Base-by-base conservation (phyloP, 805 yeast genomes). In the Teunomyces barrocoloradensis region DNA sequence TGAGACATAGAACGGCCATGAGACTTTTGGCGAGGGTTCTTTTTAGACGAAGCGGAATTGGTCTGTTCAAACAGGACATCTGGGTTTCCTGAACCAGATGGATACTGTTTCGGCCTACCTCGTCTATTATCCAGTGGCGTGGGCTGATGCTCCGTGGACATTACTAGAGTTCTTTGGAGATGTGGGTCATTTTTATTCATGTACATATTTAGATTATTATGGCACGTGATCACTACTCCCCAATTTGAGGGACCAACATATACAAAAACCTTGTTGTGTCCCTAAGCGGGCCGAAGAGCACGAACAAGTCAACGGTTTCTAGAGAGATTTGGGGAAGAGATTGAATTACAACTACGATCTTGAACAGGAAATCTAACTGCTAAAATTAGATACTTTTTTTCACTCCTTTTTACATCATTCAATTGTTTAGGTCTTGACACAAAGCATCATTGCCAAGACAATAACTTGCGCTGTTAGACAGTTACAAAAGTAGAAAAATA, bases 1-100 rank as follows among this genome's bases (percentile, higher is more conserved):
- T 42, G 10, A n/a, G 44, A 32, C 44, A 40, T 40, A 6, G 32
- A 29, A 21, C 40, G 40, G 17, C 40, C 40, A 23, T 40, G 43
- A 13, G 21, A 13, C 43, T 40, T 40, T 23, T 15, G 32, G 17
- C 34, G 43, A 5, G 34, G 34, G 13, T 29, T 40, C 23, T 28
- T 29, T 15, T 40, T 40, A n/a, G 43, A 18, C 43, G 13, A 32
- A 4, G 32, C 15, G 20, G 21, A 18, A 29, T 27, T 28, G 27
- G 43, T 13, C 17, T 11, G 43, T 28, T 27, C 34, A 18, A 20
- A 20, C 21, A 27, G 25, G 17, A 12, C 20, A 13, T 40, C 43
- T 18, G n/a, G 43, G 33, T 29, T 20, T 15, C 27, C 27, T 18
- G 17, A 4, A 17, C 25, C 43, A 6, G 13, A 6, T 9, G 20